Percentiles rank a stretch among this genome's conserved stretches.
phyloP scores from a whole-genome alignment of 2,329 filamentous ascomycete genomes.

The Plenodomus lindquistii region DNA sequence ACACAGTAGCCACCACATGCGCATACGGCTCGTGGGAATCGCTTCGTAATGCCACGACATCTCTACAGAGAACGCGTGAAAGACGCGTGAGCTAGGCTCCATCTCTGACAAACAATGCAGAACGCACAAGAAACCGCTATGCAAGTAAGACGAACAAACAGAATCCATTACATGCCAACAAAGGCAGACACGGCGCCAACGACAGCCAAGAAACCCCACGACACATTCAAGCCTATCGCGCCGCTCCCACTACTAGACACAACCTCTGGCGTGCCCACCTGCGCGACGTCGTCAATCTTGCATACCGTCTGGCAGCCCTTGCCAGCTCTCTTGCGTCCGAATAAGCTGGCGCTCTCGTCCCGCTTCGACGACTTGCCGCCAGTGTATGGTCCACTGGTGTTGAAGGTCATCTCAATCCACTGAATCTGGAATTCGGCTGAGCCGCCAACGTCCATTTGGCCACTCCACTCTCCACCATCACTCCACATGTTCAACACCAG shows the following conservation, averaged over 20 bases:
- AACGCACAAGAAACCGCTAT: constrained; percentile 6
- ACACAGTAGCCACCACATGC: no score
- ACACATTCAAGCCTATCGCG: constrained; percentile 23
- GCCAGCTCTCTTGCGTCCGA: constrained; percentile 16
- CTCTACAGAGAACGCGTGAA: no score
- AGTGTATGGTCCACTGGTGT: constrained; percentile 41
- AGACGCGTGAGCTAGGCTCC: no score
- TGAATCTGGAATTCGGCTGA: constrained; percentile 62
- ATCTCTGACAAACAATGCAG: no score
- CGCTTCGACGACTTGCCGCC: constrained; percentile 17
- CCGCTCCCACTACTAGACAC: constrained; percentile 11
- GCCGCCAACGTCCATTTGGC: constrained; percentile 58
- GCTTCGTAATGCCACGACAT: no score
- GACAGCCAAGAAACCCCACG: constrained; percentile 29
- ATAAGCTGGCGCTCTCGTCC: background rate
- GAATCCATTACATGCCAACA: constrained; percentile 16
- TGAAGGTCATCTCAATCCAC: constrained; percentile 65
- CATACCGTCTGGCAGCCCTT: constrained; percentile 42
- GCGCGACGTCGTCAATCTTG: constrained; percentile 42
- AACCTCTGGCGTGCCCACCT: constrained; percentile 41
- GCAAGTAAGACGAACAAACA: constrained; percentile 2
- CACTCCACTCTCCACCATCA: constrained; percentile 63
- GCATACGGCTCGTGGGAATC: no score
- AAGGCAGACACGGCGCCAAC: constrained; percentile 25
- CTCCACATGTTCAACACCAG: constrained; percentile 66